Evolutionary conservation across 495 filamentous ascomycete species (phyloP), one percentile per base, ranked within the genome.

Genomic region (Penicillium waksmanii): DNA sequence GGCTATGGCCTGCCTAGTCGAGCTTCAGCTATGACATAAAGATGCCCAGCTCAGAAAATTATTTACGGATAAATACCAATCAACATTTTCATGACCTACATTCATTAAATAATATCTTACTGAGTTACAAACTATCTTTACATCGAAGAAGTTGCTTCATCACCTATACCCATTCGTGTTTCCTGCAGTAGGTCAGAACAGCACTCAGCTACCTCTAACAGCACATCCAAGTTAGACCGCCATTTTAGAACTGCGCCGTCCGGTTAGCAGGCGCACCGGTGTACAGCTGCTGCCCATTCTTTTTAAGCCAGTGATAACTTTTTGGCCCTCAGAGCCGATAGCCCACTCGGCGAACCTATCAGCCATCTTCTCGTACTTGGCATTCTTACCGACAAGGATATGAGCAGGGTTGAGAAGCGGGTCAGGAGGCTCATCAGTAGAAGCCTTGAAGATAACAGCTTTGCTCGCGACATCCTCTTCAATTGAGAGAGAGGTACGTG

Each of bases 401-500:
- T 79, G 72, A 5, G 73, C 77, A 8, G 77, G 72, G 54, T 71
- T 73, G 15, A 81, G 67, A 0, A 80, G 60, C 21, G 63, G 64
- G 44, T 78, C 69, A 0, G 51, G 13, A 8, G 58, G 62, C 19
- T 72, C 65, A 54, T 76, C 72, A 17, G 53, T 64, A 3, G 64
- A 74, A 9, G 55, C 59, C 61, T 74, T 77, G 54, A 74, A 81
- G 48, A 80, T 70, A 7, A 49, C 53, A n/a, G 65, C 62, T 51
- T 62, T 31, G 21, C 68, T 63, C 19, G 60, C 36, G 3, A 80
- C 34, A 9, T 52, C 53, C 8, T 58, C 15, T 10, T 64, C 53
- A 18, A 79, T 63, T 0, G 73, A 72, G 3, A 76, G 61, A 40
- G 62, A 77, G 1, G 79, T 79, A 77, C 3, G 79, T 79, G 9